Evolutionary conservation across 108 stramenopile genomes (phyloP).

Genomic region (Nannochloropsis oceanica): DNA sequence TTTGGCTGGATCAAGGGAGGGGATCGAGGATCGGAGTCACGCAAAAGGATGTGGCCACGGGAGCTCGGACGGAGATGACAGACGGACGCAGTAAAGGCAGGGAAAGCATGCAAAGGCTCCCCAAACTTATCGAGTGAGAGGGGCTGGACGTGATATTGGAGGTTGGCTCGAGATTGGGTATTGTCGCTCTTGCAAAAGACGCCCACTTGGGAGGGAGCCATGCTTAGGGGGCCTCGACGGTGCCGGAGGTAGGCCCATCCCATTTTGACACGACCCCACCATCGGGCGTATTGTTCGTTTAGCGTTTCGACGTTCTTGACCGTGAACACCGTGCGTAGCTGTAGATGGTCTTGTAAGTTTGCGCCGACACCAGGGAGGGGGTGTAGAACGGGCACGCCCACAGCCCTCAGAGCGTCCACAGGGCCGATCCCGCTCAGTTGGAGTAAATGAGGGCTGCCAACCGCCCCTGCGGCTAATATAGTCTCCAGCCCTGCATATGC

Average conservation of each 20-base stretch:
- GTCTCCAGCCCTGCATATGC: slow-evolving; percentile 5
- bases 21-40: neutral
- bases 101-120: neutral
- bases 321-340: neutral
- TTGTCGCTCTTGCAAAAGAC: neutral
- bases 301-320: neutral
- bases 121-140: neutral
- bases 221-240: neutral
- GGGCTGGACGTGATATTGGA: neutral
- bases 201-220: neutral
- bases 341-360: slow-evolving; percentile 36
- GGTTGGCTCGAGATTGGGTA: neutral
- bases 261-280: neutral
- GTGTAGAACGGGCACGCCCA: neutral
- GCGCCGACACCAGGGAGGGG: slow-evolving; percentile 27
- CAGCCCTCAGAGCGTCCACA: neutral
- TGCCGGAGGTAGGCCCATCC: neutral
- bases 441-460: slow-evolving; percentile 27
- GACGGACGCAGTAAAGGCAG: neutral
- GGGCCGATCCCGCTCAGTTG: slow-evolving; percentile 33
- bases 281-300: neutral
- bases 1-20: neutral
- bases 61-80: neutral
- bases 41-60: neutral
- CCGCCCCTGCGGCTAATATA: slow-evolving; percentile 23